Base-by-base conservation (phyloP, 345 rosid species). In the Gossypium ekmanianum region DNA sequence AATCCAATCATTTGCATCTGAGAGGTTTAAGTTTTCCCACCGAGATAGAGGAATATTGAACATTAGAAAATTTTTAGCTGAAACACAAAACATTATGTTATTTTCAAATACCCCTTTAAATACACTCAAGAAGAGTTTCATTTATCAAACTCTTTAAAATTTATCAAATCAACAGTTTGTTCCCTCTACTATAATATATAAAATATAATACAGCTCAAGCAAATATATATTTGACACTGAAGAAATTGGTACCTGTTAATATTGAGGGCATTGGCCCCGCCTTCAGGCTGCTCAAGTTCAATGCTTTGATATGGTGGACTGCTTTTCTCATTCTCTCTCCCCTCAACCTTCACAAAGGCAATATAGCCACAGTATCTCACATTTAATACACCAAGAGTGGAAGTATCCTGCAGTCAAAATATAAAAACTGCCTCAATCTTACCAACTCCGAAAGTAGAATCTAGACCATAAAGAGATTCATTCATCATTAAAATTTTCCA, bases 201-300 rank as follows among this genome's bases (percentile, higher is more conserved):
- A 57, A 22, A 45, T 22, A 71, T 18, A 18, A 18, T 11, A 18
- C 18, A 18, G 34, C 51, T 11, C 2, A 4, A 20, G 7, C 17
- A 16, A 3, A 51, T 59, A 58, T n/a, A 50, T 6, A 51, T 34
- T 10, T 11, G 47, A 62, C 11, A 50, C 16, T 7, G 22, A 12
- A 62, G 5, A 24, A 62, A 45, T 50, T 26, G 48, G 22, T 67
- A 94, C 98, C 98, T 94, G 93, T 91, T 95, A 65, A 91, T 86
- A 77, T 95, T 95, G 61, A 95, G 91, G 83, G 99, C 98, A 84
- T 88, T 93, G 70, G 98, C 99, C 74, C 99, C 98, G 24, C 99
- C 99, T 83, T 91, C 98, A 75, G 92, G 96, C 82, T 95, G 98
- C 78, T 90, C 93, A 82, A 95, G 83, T 79, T 87, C 93, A 78